Base-by-base conservation (phyloP, 2,329 filamentous ascomycete species). In the Aspergillus puulaauensis region DNA sequence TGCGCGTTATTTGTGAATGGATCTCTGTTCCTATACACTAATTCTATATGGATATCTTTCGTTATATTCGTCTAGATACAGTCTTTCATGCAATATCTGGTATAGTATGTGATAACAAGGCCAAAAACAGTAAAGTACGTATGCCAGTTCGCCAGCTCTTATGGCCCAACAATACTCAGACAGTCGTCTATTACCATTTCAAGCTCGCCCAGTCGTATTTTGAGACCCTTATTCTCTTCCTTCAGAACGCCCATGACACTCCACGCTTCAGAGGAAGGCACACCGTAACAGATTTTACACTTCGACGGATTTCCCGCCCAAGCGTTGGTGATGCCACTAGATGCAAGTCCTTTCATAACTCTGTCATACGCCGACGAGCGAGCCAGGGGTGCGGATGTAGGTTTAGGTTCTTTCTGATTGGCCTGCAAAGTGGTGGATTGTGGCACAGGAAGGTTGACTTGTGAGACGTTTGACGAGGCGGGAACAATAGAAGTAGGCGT, bases 151-250 rank as follows among this genome's bases (percentile, higher is more conserved):
- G 45, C 37, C 31, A n/a, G n/a, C 23, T 17, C 2, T 49, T 47
- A 56, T 19, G 70, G 67, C 5, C 73, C 75, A 56, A 85, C 80
- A 51, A 85, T 72, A 58, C 81, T 79, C 61, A 87, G 75, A 50
- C 81, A 83, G 43, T 82, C 80, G 54, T 87, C 83, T 50, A 86
- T 75, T 19, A 79, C 79, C 43, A 75, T 71, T 65, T 86, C 82
- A 37, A 87, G 72, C 52, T 82, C 78, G 11, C 77, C 76, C 3
- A 87, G 75, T 48, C 83, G 75, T 45, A 75, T 71, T 64, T 83
- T 82, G 48, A 87, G 68, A 7, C 75, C 76, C 24, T 73, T 70
- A 60, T 85, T 87, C 70, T 87, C 83, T 49, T 82, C 74, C 59
- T 83, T 73, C 70, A 85, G 69, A 63, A 82, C 70, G 54, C 79